Conservation (phyloP, 2,329 filamentous ascomycete genomes). For the Sporothrix curviconia region DNA sequence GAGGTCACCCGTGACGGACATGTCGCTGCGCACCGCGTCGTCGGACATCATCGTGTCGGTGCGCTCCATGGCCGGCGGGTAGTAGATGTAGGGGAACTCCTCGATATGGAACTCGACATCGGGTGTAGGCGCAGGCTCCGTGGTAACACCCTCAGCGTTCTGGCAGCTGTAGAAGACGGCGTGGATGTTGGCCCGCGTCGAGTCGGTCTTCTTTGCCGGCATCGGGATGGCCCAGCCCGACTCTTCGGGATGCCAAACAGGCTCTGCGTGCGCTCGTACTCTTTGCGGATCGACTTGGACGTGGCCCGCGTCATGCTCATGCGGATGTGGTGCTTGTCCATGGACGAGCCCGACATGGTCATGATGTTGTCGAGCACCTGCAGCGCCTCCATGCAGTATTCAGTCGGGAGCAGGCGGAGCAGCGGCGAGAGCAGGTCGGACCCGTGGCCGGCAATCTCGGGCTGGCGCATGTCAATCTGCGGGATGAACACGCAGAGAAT, state of each 20-base stretch:
- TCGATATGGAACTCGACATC: slow-evolving; percentile 92
- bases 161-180: slow-evolving; percentile 94
- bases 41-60: slow-evolving; percentile 93
- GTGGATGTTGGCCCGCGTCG: slow-evolving; percentile 86
- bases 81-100: slow-evolving; percentile 77
- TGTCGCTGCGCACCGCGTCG: slow-evolving; percentile 59
- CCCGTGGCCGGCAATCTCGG: slow-evolving; percentile 82
- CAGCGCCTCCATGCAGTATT: slow-evolving; percentile 86
- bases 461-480: slow-evolving; percentile 86
- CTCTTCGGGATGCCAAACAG: slow-evolving; percentile 94
- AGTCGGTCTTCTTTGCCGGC: slow-evolving; percentile 80
- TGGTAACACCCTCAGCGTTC: slow-evolving; percentile 33
- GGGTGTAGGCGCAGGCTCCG: slow-evolving; percentile 58
- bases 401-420: slow-evolving; percentile 80
- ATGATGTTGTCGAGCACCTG: slow-evolving; percentile 92
- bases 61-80: slow-evolving; percentile 57
- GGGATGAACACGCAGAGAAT: slow-evolving; percentile 79
- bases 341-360: slow-evolving; percentile 82
- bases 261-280: slow-evolving; percentile 90
- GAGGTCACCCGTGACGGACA: slow-evolving; percentile 61
- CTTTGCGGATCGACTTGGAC: slow-evolving; percentile 79
- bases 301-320: slow-evolving; percentile 97
- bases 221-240: slow-evolving; percentile 95
- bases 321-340: slow-evolving; percentile 88
- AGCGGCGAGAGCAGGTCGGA: slow-evolving; percentile 93